Evolutionary conservation across 768 basidiomycete species (phyloP), one percentile per base, ranked within the genome.

Genomic region (Lepiota subincarnata): DNA sequence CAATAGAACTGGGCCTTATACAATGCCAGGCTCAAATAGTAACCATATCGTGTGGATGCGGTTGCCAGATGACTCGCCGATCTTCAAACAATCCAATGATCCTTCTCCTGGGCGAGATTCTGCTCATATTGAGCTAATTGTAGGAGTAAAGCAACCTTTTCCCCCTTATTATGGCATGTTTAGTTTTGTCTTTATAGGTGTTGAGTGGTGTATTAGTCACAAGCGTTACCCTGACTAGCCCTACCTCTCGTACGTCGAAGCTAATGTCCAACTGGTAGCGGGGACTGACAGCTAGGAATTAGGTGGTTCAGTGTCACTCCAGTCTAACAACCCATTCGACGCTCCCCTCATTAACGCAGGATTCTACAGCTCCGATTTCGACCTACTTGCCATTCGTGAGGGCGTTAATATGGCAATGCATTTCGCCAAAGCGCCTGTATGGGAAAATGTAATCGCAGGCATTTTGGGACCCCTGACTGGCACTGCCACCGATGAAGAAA

Each of bases 331-430:
- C 57, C 67, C 76, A 12, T 78, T 79, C 62, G 68, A 66, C 42
- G 34, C 63, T 16, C 79, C 80, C 0, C 42, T 65, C 13, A 79
- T 82, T 61, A 69, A 82, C 57, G 42, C 50, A n/a, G 51, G 50
- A 11, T 50, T 35, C 16, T 43, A 47, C 19, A 50, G 55, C 4
- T 49, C 55, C 26, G 26, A 34, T 2, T 55, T 53, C 37, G 55
- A 57, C 26, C 10, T 57, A 20, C 7, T 28, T 73, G 75, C 0
- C 71, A 70, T 50, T 22, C 36, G 22, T 2, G 52, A 57, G 35
- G 58, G 50, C 10, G 6, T 50, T 39, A 55, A 56, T 11, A 56
- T 59, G 16, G 47, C 50, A 7, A 43, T 49, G 34, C 19, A 19
- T 11, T 57, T 48, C 34, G 39, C 34, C 31, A 50, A 19, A 11